Base-by-base conservation (phyloP, 805 yeast genomes). In the Cyberlindnera euphorbiiphila region DNA sequence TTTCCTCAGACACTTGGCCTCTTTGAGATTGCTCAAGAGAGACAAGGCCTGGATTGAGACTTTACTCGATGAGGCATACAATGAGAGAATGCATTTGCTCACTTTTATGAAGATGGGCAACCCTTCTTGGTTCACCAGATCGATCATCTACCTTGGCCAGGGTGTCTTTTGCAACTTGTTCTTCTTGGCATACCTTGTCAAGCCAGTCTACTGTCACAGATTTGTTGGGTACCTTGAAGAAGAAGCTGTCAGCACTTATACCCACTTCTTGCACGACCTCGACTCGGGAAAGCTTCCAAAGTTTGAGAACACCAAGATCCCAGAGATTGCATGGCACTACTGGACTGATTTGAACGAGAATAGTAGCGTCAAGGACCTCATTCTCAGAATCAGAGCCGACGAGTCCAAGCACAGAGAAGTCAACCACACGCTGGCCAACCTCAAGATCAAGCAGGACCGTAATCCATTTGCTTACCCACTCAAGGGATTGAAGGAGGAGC, bases 321-420 rank as follows among this genome's bases (percentile, higher is more conserved):
- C 85, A 2, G 69, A 73, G 33, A 72, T 81, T 39, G 84, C 88
- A 7, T 62, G 66, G 49, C 66, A 69, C 41, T 81, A 82, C 60
- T 81, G 86, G 85, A 27, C 37, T 3, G 68, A 72, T 14, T 65
- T 82, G 64, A 50, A 51, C 28, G 69, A 69, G 21, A 53, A 74
- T 17, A 66, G 81, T 19, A 62, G 75, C 3, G 72, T 81, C 60
- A 65, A 66, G 41, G 86, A 81, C 45, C 66, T 82, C 53, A 64
- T 82, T 32, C 66, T 69, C 41, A 69, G 77, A 47, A 65, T 82
- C 17, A 70, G 88, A 45, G 89, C 89, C 2, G 89, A 81, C 52
- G 89, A 81, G 58, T 81, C 86, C 27, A 81, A 81, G 56, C 88
- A 81, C 54, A 69, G 89, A 58, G 89, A 82, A 53, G 88, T 82